Percentiles rank a stretch among this genome's conserved stretches.
Evolutionary conservation across 2,329 filamentous ascomycete genomes (phyloP).

Genomic region (Penicillium sp.): DNA sequence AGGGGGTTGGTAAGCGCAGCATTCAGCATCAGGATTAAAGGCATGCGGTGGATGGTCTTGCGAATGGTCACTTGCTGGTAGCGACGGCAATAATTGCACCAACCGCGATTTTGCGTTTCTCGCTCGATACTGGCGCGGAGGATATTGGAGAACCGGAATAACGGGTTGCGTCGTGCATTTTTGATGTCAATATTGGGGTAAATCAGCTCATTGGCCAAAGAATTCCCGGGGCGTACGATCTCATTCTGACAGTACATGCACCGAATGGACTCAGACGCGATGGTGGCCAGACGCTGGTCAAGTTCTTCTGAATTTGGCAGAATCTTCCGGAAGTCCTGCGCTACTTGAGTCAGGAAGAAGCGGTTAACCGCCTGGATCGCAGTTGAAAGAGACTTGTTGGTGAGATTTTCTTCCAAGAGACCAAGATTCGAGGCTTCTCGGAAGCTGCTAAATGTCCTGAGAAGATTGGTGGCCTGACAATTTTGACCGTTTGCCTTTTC

Average conservation of each 20-base stretch:
- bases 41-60: conserved; percentile 77
- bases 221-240: conserved; percentile 72
- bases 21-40: conserved; percentile 84
- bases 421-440: conserved; percentile 73
- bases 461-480: conserved; percentile 91
- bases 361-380: conserved; percentile 84
- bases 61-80: conserved; percentile 85
- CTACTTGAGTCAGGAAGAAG: conserved; percentile 79
- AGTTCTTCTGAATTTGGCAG: conserved; percentile 60
- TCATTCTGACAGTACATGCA: conserved; percentile 87
- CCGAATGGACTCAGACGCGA: conserved; percentile 57
- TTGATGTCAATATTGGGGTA: conserved; percentile 64
- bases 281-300: conserved; percentile 59
- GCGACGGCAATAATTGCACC: conserved; percentile 85
- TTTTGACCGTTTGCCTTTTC: conserved; percentile 92
- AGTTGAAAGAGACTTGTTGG: conserved; percentile 66
- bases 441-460: conserved; percentile 82
- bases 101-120: conserved; percentile 83
- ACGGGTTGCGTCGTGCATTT: conserved; percentile 47
- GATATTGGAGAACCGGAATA: conserved; percentile 73
- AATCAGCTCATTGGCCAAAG: conserved; percentile 78
- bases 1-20: conserved; percentile 68
- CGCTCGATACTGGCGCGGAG: conserved; percentile 90
- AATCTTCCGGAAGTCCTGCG: conserved; percentile 69
- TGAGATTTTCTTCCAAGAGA: conserved; percentile 77